Conservation (phyloP, 805 yeast genomes). For the Nakazawaea populi region DNA sequence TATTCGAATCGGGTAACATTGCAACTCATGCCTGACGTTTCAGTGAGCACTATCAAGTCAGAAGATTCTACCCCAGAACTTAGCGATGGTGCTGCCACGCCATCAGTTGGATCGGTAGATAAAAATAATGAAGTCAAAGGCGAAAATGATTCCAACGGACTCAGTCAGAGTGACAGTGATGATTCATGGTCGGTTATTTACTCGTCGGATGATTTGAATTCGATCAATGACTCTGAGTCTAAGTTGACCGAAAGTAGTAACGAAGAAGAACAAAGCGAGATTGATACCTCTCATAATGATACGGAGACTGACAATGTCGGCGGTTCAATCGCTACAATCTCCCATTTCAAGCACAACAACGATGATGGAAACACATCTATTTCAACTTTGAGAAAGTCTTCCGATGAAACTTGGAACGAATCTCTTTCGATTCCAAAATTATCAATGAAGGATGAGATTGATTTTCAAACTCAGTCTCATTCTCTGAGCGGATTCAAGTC, state of each 20-base stretch:
- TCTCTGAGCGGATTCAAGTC: too few relatives aligned
- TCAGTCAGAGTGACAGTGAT: constrained; percentile 5
- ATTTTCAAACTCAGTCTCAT: not conserved
- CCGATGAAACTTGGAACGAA: constrained; percentile 4
- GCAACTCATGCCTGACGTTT: not conserved
- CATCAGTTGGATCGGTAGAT: not conserved
- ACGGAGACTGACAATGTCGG: not conserved
- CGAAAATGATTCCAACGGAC: not conserved
- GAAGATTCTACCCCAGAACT: not conserved
- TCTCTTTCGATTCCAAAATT: constrained; percentile 8
- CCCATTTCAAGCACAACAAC: not conserved
- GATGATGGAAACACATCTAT: not conserved
- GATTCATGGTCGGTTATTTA: constrained; percentile 15
- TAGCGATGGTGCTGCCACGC: not conserved
- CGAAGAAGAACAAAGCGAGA: not conserved
- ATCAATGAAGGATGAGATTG: not conserved
- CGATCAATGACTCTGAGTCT: constrained; percentile 7
- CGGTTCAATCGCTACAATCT: not conserved
- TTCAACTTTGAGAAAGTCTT: not conserved
- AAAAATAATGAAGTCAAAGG: not conserved
- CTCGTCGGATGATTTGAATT: constrained; percentile 10
- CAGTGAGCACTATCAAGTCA: not conserved
- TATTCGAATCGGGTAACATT: not conserved
- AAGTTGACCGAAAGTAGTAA: constrained; percentile 6
- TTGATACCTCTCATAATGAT: not conserved